These are phyloP conservation scores for Hymenochaete sp. DNA, from an alignment of 1,284 basidiomycete species.

Conservation along the genomic window DNA sequence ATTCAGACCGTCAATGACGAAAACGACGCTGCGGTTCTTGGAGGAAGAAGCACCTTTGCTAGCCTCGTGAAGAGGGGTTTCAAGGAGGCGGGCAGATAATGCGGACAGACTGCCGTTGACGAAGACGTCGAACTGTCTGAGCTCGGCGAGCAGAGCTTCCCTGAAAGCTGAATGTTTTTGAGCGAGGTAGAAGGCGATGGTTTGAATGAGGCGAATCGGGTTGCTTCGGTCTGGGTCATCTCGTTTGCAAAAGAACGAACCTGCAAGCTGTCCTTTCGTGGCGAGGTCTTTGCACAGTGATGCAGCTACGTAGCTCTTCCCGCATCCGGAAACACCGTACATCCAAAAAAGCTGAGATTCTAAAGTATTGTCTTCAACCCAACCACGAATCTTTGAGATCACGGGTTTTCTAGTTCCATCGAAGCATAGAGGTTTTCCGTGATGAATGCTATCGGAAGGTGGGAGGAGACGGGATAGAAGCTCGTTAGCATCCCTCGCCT, in stretches of 20 bases:
- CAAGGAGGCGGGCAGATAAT: neutral
- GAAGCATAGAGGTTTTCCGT: too few species aligned
- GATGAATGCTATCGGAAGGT: too few species aligned
- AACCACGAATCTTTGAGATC: too few species aligned
- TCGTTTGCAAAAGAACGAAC: constrained; percentile 5
- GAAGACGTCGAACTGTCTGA: neutral
- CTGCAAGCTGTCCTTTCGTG: too few species aligned
- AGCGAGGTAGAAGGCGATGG: neutral
- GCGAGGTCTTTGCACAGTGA: too few species aligned
- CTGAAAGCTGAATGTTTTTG: neutral
- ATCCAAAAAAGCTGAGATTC: constrained; percentile 3
- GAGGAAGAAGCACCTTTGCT: neutral
- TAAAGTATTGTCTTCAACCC: neutral
- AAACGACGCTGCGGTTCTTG: too few species aligned
- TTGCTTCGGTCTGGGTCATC: constrained; percentile 1
- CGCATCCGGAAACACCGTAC: constrained; percentile 2
- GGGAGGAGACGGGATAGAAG: too few species aligned
- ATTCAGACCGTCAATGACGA: constrained; percentile 7
- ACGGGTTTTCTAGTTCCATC: too few species aligned
- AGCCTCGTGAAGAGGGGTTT: neutral
- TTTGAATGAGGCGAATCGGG: neutral
- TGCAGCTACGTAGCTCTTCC: constrained; percentile 6
- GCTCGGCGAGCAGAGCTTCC: neutral
- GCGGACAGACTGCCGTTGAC: neutral
- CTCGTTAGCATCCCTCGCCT: too few species aligned